Evolutionary conservation across 176 grass and related monocot genomes (phyloP).

Genomic region (Poa pratensis): DNA sequence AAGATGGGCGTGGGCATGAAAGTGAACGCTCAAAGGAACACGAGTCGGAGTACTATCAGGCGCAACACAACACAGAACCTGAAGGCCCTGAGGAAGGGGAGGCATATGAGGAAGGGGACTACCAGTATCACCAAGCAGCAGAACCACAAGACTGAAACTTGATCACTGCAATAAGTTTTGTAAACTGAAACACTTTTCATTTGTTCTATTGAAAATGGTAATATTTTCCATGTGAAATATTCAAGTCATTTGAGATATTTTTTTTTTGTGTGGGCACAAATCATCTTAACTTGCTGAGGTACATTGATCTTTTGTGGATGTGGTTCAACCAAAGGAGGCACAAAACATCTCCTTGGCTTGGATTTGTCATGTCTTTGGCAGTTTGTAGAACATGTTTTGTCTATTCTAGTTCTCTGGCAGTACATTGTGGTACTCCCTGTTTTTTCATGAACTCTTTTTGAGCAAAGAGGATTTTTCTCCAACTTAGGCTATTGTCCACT

Average conservation of each 20-base stretch:
- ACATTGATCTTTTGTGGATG: too few species aligned
- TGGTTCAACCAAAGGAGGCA: too few species aligned
- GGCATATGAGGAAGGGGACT: conserved; percentile 85
- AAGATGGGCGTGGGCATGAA: conserved; percentile 48
- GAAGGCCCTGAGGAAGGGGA: conserved; percentile 90
- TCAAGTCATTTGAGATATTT: conserved; percentile 31
- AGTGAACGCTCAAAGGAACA: conserved; percentile 49
- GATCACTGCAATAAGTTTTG: conserved; percentile 15
- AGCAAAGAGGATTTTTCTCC: too few species aligned
- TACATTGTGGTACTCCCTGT: too few species aligned
- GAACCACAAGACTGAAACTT: conserved; percentile 44
- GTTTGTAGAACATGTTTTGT: background rate
- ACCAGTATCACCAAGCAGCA: conserved; percentile 56
- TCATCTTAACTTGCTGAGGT: background rate
- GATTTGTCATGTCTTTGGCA: background rate
- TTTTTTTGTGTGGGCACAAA: background rate
- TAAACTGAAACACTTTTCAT: background rate
- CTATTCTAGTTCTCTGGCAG: background rate
- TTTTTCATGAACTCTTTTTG: too few species aligned
- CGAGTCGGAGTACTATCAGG: conserved; percentile 53
- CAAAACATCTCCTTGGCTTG: background rate
- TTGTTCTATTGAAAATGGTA: background rate
- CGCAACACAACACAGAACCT: conserved; percentile 46
- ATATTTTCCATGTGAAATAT: background rate
- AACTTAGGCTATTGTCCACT: too few species aligned